Evolutionary conservation across 1,284 basidiomycete species (phyloP), one percentile per base, ranked within the genome.

Genomic region (Cerioporus squamosus): DNA sequence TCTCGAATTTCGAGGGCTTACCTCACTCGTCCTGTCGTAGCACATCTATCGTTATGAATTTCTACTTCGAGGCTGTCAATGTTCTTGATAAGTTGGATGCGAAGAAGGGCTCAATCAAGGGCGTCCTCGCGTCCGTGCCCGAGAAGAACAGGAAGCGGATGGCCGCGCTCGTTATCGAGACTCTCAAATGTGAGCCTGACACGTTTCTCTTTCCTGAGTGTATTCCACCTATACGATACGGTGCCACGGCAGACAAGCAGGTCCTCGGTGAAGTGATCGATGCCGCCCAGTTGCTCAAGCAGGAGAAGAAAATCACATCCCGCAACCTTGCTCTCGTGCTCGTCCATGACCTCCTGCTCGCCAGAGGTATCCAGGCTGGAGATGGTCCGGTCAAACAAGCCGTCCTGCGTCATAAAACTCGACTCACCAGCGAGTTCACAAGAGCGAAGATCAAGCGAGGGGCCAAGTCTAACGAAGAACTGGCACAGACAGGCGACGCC

Each of bases 301-400:
- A 90, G 66, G 94, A 96, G 74, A 83, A 81, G 72, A 86, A 87
- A 59, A 81, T 97, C 57, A 85, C 83, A 1, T 89, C 91, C 1
- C 73, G 79, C 40, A 93, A 87, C 68, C 81, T 97, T 48, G 84
- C 90, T 5, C 80, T 93, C 15, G 87, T 96, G 40, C 86, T 97
- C 29, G 85, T 95, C 3, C 95, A 97, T 66, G 95, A 98, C 72
- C 75, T 95, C 14, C 79, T 98, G 31, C 81, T 97, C 46, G 81
- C 90, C 17, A 76, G 83, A 18, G 90, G 93, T 18, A 94, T 96
- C 63, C 91, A 96, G 71, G 91, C 93, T 1, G 87, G 90, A 23
- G 92, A 95, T 70, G 94, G 94, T 29, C 90, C 91, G 8, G 78
- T 95, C 47, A 95, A 95, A 66, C 87, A 90, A 68, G 92, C 93